phyloP scores from a whole-genome alignment of 805 yeast genomes.

The Saccharomyces paradoxus region DNA sequence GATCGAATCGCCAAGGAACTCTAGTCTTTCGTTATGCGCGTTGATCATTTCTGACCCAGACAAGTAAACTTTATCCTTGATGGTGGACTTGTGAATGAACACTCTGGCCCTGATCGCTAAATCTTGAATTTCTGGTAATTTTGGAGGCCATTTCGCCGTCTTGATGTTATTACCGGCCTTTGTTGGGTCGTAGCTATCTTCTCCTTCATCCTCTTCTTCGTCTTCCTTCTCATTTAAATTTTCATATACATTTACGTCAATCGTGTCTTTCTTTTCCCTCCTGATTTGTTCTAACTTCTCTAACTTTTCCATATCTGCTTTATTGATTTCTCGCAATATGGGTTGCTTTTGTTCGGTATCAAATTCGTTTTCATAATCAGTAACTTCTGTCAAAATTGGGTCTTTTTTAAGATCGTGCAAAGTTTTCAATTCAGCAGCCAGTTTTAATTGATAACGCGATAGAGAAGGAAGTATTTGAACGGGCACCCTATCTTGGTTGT shows the following conservation, averaged over 20 bases:
- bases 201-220: constrained; percentile 27
- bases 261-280: constrained; percentile 4
- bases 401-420: constrained; percentile 42
- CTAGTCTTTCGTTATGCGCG: constrained; percentile 78
- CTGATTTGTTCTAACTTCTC: constrained; percentile 2
- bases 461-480: constrained; percentile 43
- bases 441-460: constrained; percentile 44
- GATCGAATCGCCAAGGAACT: constrained; percentile 85
- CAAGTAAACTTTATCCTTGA: constrained; percentile 49
- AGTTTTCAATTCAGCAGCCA: constrained; percentile 55
- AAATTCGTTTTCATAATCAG: constrained; percentile 32
- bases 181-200: constrained; percentile 19
- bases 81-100: constrained; percentile 71
- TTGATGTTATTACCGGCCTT: constrained; percentile 7
- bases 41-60: constrained; percentile 49
- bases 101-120: constrained; percentile 57
- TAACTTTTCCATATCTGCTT: constrained; percentile 13
- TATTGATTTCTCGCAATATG: constrained; percentile 12
- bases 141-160: constrained; percentile 46
- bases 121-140: constrained; percentile 58
- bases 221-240: constrained; percentile 18
- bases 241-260: not conserved
- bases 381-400: constrained; percentile 48
- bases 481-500: constrained; percentile 26
- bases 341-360: constrained; percentile 12